Base-by-base conservation (phyloP, 2,329 filamentous ascomycete species). In the Beauveria sp. region DNA sequence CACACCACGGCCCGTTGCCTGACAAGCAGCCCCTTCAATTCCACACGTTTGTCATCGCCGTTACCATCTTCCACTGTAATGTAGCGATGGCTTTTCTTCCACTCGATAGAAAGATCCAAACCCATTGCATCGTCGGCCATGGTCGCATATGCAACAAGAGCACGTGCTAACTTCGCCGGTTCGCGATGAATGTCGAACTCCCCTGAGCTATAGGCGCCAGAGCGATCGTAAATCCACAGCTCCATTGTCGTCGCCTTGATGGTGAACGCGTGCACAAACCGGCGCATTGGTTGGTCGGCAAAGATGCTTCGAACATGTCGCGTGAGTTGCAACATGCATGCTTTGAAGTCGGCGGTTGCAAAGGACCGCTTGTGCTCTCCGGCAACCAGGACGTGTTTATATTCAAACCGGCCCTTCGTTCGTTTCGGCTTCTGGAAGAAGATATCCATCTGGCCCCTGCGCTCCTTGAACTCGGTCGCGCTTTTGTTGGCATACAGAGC, bases 331-430 rank as follows among this genome's bases (percentile, higher is more conserved):
- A 67, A 61, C 22, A 69, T 22, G 47, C 30, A 26, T 8, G 54
- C 58, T 60, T 66, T 67, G 24, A 68, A 68, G 28, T 26, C 50
- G 53, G 58, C 24, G 1, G 16, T 63, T 8, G 63, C 30, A 34
- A 66, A 43, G 0, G 63, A 64, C 56, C 62, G 62, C 62, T 66
- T 68, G 26, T 66, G 65, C 58, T 67, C 62, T 18, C 65, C 65
- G 42, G 65, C 63, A 4, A 66, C 64, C 30, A 68, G 64, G 38
- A 67, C 63, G 38, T 68, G 12, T 28, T 67, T 66, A 20, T 68
- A 66, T 46, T 52, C 12, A 30, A 66, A 64, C 6, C 10, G 46
- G 30, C 20, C 38, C 12, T 22, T 52, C 30, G 30, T 46, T 42
- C 30, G 47, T 22, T 42, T 30, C 47, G 62, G 60, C 24, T n/a